Conservation (phyloP, 192 early-diverging fungal genomes). For the Allomyces javanicus region DNA sequence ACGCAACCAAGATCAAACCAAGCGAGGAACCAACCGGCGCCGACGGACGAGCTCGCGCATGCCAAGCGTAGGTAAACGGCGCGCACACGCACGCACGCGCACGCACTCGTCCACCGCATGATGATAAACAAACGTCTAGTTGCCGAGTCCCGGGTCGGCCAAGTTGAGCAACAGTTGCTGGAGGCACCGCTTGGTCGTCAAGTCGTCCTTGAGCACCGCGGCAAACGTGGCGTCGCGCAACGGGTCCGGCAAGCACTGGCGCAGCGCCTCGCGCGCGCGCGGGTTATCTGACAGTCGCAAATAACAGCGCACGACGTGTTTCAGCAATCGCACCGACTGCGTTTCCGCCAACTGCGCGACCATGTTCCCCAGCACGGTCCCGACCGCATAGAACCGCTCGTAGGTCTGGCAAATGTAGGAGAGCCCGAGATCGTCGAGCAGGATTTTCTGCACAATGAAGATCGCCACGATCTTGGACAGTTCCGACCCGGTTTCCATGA, state of each 20-base stretch:
- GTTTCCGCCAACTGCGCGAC: conserved; percentile 74
- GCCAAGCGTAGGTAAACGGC: too few species aligned
- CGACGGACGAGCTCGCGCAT: too few species aligned
- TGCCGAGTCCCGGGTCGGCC: conserved; percentile 11
- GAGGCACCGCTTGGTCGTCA: conserved; percentile 68
- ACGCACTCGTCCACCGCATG: too few species aligned
- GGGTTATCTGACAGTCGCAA: conserved; percentile 82
- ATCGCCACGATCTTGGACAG: conserved; percentile 97
- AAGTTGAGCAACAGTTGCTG: conserved; percentile 43
- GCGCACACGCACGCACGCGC: too few species aligned
- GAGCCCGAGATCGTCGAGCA: conserved; percentile 81
- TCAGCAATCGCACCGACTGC: conserved; percentile 65
- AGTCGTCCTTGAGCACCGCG: conserved; percentile 66
- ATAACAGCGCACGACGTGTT: conserved; percentile 86
- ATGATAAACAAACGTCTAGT: too few species aligned
- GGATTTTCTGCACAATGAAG: conserved; percentile 94
- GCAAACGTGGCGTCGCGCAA: conserved; percentile 74
- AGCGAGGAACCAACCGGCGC: too few species aligned
- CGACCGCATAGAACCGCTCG: conserved; percentile 83
- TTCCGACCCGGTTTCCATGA: conserved; percentile 95
- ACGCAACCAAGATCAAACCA: too few species aligned
- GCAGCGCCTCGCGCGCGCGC: conserved; percentile 72
- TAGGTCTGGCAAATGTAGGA: conserved; percentile 76
- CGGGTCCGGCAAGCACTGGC: conserved; percentile 75
- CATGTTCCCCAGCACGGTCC: conserved; percentile 84